Base-by-base conservation (phyloP, 108 stramenopile species). In the Chaetoceros tenuissimus region DNA sequence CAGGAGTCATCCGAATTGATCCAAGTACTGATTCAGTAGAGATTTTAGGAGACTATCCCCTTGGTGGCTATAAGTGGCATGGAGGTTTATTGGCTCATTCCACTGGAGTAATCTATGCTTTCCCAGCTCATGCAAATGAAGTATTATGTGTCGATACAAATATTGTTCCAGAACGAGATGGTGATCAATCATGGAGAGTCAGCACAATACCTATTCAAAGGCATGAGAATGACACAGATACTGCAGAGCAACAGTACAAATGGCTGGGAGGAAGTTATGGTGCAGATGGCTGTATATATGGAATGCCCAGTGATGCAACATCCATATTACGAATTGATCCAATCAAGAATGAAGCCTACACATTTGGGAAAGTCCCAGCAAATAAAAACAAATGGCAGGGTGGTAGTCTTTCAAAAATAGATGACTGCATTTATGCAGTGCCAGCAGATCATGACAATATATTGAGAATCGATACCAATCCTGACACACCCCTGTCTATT, bases 351-450 rank as follows among this genome's bases (percentile, higher is more conserved):
- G 54, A 57, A 25, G 74, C 68, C 3, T 63, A 62, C 5, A 72
- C 48, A 22, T 63, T 79, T 53, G 84, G 82, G 59, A 58, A 62
- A 0, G 69, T 79, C 59, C 51, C 31, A 5, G 50, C 65, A 23
- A 54, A 62, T 56, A 78, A 66, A 10, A 88, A 84, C 57, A 87
- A 90, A 62, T 94, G 92, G 92, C 59, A 87, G 7, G 92, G 92
- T 22, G 92, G 92, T 2, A 46, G 25, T 22, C 46, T 88, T 24
- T 84, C 81, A 10, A 67, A 0, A 64, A 74, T 66, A 0, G 83
- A 87, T 68, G 86, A 82, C 24, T 81, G 84, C 53, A 82, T 94
- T 40, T 94, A 84, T 67, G 80, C 79, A 30, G 76, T 87, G 44
- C 84, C 88, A 19, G 78, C 75, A 44, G 85, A 87, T 69, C 69